Evolutionary conservation across 1,284 basidiomycete species (phyloP).

Genomic region (Ustilago shanxiensis): DNA sequence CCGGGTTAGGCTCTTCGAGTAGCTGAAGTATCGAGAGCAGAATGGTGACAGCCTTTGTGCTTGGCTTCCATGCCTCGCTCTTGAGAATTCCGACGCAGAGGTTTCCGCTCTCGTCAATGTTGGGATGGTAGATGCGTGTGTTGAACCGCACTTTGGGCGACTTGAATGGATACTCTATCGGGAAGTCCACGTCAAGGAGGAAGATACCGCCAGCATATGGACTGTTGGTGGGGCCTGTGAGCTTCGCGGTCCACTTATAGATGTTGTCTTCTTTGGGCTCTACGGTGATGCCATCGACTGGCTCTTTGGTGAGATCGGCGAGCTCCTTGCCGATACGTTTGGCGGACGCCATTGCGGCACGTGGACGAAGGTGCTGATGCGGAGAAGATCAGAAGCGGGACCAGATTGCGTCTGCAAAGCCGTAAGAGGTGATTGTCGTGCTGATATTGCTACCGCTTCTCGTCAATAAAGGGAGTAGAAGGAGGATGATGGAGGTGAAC

Average conservation of each 20-base stretch:
- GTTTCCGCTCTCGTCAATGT: slow-evolving; percentile 68
- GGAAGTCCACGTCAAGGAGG: slow-evolving; percentile 67
- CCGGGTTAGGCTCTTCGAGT: slow-evolving; percentile 65
- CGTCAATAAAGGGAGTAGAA: neutral
- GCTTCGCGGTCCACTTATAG: slow-evolving; percentile 62
- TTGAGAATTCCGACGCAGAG: slow-evolving; percentile 69
- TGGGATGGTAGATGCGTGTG: slow-evolving; percentile 69
- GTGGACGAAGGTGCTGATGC: slow-evolving; percentile 6
- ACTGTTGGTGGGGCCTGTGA: slow-evolving; percentile 49
- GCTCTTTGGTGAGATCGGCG: slow-evolving; percentile 56
- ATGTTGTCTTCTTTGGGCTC: slow-evolving; percentile 60
- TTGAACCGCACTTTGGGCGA: slow-evolving; percentile 66
- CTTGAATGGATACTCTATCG: slow-evolving; percentile 70
- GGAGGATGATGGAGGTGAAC: neutral
- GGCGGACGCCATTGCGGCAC: slow-evolving; percentile 36
- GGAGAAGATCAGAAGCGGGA: neutral
- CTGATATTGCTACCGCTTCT: neutral
- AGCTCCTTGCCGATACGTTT: slow-evolving; percentile 60
- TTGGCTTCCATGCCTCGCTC: slow-evolving; percentile 70
- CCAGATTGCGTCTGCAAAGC: neutral
- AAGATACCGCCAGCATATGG: slow-evolving; percentile 67
- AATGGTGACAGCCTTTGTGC: slow-evolving; percentile 66
- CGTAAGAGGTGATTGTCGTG: neutral
- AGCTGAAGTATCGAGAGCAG: slow-evolving; percentile 64
- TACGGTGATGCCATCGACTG: slow-evolving; percentile 57